Percentiles rank a stretch among this genome's conserved stretches.
Conservation (phyloP, 1,284 basidiomycete species). For the Sphaerobolus stellatus region DNA sequence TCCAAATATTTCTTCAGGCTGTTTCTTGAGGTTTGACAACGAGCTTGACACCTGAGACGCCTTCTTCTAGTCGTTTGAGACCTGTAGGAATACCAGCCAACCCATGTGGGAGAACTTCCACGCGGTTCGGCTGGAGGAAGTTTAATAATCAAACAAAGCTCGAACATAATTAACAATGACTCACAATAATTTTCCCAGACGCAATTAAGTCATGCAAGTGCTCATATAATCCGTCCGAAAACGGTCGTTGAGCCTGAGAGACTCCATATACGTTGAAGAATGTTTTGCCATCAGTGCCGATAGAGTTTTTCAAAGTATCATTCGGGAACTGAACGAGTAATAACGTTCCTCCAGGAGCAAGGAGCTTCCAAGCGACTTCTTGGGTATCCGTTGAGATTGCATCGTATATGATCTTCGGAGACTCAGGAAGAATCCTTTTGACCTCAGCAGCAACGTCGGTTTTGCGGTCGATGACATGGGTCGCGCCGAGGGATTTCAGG, state of each 20-base stretch:
- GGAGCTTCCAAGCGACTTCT: slow-evolving; percentile 1
- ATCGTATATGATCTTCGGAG: slow-evolving; percentile 15
- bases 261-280: neutral
- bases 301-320: neutral
- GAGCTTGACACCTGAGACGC: slow-evolving; percentile 52
- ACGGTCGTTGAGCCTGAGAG: neutral
- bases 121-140: slow-evolving; percentile 29
- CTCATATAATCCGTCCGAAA: slow-evolving; percentile 28
- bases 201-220: slow-evolving; percentile 33
- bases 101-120: slow-evolving; percentile 47
- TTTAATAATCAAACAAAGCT: neutral
- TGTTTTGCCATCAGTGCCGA: neutral
- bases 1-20: slow-evolving; percentile 13
- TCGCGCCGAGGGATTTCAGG: slow-evolving; percentile 17
- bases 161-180: slow-evolving; percentile 11
- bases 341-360: neutral
- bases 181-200: slow-evolving; percentile 37
- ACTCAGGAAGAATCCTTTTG: slow-evolving; percentile 10
- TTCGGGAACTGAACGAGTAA: neutral
- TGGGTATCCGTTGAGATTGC: neutral
- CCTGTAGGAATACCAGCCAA: slow-evolving; percentile 45
- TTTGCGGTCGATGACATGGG: slow-evolving; percentile 17
- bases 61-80: slow-evolving; percentile 38
- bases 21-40: slow-evolving; percentile 48
- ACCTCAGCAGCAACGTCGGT: slow-evolving; percentile 3